Conservation (phyloP, 2,329 filamentous ascomycete species). For the Epichloe baconii region DNA sequence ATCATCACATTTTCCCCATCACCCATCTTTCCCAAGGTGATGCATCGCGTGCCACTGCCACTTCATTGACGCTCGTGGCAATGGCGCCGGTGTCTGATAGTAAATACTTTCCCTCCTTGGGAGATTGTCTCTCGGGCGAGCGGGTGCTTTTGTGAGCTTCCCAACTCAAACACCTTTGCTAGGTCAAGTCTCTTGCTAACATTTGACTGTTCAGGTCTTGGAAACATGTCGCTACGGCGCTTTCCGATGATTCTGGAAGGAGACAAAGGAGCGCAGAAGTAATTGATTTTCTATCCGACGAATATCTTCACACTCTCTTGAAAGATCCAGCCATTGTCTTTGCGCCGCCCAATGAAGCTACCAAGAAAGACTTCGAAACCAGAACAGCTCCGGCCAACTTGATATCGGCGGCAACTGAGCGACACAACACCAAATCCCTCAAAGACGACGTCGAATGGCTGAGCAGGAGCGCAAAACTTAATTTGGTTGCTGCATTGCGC, state of each 20-base stretch:
- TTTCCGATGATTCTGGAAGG: constrained; percentile 43
- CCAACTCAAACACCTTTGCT: background rate
- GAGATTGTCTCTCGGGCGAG: constrained; percentile 73
- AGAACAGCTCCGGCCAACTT: constrained; percentile 81
- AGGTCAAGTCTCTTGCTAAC: constrained; percentile 8
- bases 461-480: constrained; percentile 62
- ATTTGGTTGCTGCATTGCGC: constrained; percentile 70
- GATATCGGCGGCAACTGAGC: constrained; percentile 50
- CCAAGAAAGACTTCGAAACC: constrained; percentile 64
- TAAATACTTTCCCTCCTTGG: constrained; percentile 72
- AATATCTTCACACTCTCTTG: constrained; percentile 55
- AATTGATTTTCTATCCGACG: constrained; percentile 56
- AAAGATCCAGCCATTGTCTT: constrained; percentile 58
- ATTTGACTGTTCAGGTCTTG: constrained; percentile 36
- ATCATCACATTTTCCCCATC: constrained; percentile 12
- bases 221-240: constrained; percentile 44
- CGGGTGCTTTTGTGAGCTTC: constrained; percentile 61
- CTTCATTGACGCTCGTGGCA: constrained; percentile 38
- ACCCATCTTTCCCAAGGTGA: constrained; percentile 17
- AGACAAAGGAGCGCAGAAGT: constrained; percentile 41
- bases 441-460: constrained; percentile 82
- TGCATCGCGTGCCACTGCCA: constrained; percentile 25
- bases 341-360: constrained; percentile 43
- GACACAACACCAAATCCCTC: constrained; percentile 63
- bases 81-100: constrained; percentile 61